phyloP scores from a whole-genome alignment of 306 rosid genomes.

The Cucumis cinereus region DNA sequence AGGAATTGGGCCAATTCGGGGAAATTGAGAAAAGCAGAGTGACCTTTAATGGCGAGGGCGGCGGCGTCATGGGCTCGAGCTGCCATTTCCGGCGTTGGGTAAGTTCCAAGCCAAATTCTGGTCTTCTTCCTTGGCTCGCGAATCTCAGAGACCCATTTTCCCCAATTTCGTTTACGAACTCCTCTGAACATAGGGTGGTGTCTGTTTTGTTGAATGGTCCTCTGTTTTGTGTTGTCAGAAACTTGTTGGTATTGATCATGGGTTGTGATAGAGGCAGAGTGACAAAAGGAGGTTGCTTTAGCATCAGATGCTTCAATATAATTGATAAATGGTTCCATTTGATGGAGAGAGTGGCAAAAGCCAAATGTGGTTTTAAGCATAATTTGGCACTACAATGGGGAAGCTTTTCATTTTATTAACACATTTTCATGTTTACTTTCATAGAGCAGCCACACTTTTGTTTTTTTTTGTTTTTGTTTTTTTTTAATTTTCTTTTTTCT shows the following conservation, averaged over 20 bases:
- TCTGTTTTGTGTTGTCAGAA: slow-evolving; percentile 23
- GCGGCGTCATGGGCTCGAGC: slow-evolving; percentile 96
- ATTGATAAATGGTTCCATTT: background rate
- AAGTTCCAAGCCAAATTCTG: slow-evolving; percentile 89
- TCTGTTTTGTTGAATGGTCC: background rate
- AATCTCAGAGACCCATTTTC: slow-evolving; percentile 86
- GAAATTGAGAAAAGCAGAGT: slow-evolving; percentile 67
- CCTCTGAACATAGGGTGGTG: slow-evolving; percentile 56
- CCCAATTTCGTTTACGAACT: slow-evolving; percentile 78
- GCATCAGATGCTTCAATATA: background rate
- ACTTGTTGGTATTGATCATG: background rate
- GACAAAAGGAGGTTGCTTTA: background rate
- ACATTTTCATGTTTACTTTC: background rate
- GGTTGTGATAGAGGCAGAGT: background rate
- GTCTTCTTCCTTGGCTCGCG: slow-evolving; percentile 84
- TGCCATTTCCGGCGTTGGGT: slow-evolving; percentile 81
- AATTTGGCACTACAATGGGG: background rate
- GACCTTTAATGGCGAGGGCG: slow-evolving; percentile 69
- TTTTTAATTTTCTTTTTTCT: background rate
- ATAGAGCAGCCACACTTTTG: background rate
- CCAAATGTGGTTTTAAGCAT: background rate
- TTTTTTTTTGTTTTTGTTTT: background rate
- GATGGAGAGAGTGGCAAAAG: background rate
- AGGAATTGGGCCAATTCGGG: slow-evolving; percentile 46
- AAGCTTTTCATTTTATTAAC: background rate